Evolutionary conservation across 2,329 filamentous ascomycete species (phyloP), one percentile per base, ranked within the genome.

Genomic region (Sarocladium oryzae): DNA sequence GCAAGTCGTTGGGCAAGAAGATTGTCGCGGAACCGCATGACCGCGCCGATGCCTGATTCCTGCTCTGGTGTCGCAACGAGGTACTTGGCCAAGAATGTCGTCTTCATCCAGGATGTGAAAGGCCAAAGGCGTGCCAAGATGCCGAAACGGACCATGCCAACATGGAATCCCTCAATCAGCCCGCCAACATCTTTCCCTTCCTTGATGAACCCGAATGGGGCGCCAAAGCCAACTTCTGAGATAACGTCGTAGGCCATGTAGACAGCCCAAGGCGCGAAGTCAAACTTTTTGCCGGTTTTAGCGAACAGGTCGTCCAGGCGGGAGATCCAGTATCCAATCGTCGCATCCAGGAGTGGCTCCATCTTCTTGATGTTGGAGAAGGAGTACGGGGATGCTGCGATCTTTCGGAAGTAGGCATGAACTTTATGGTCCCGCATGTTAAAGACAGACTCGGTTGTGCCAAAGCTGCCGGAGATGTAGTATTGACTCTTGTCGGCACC

Each of bases 221-320:
- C 73, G 9, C 78, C 77, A 56, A 81, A 82, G 1, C 74, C 77
- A 36, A 82, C 66, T 53, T 79, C 75, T 21, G 71, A 74, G 51
- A 82, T 77, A 32, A 80, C 72, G 56, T 82, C 78, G 64, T 80
- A 82, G 3, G 76, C 77, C 68, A 80, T 69, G 56, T 71, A 78
- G 6, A 76, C 71, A 45, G 74, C 72, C 78, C 78, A 81, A 50
- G 71, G 73, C 0, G 75, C 65, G 57, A 82, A 81, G 56, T 83
- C 77, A 50, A 82, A 75, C 1, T 62, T 57, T 36, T 73, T 60
- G 1, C 69, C 67, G 1, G 67, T 69, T 8, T 7, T 8, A 7
- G 13, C 28, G 13, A 32, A 32, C 7, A 8, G 8, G 28, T 8
- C 28, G 13, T 7, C 66, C 61, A 83, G 65, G n/a, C 69, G 72